These are phyloP conservation scores for Tulasnella sp. DNA, from an alignment of 768 basidiomycete species.

Conservation along the genomic window DNA sequence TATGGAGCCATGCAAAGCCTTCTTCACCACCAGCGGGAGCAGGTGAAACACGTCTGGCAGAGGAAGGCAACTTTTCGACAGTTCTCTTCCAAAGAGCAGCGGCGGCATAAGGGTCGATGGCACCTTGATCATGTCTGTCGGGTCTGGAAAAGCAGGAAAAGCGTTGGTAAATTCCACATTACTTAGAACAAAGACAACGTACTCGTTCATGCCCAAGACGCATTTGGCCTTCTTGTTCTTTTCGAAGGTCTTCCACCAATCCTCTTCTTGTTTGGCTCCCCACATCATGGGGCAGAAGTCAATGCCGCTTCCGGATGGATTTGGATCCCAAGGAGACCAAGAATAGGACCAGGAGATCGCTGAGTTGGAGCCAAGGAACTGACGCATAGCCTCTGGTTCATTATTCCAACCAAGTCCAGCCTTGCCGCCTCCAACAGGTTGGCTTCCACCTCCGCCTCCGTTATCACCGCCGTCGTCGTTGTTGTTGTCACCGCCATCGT, in stretches of 20 bases:
- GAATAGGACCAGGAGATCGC: conserved; percentile 42
- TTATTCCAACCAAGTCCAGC: conserved; percentile 58
- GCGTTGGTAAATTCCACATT: not conserved
- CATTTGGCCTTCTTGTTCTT: conserved; percentile 39
- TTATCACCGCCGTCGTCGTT: conserved; percentile 17
- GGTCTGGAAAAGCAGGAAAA: conserved; percentile 37
- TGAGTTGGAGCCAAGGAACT: not conserved
- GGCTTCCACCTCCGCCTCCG: conserved; percentile 6
- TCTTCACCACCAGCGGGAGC: conserved; percentile 47
- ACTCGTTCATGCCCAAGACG: conserved; percentile 68
- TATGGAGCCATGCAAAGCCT: conserved; percentile 51
- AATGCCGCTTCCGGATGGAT: conserved; percentile 32
- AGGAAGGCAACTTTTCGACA: conserved; percentile 41
- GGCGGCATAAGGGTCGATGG: conserved; percentile 40
- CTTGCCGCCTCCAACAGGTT: conserved; percentile 27
- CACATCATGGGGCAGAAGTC: conserved; percentile 56
- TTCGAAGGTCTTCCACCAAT: conserved; percentile 37
- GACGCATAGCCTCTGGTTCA: conserved; percentile 31
- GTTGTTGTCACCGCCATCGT: not conserved
- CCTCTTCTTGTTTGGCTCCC: conserved; percentile 39
- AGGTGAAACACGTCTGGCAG: conserved; percentile 51
- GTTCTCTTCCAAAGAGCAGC: conserved; percentile 46
- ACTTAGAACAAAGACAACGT: conserved; percentile 19
- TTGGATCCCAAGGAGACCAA: conserved; percentile 32
- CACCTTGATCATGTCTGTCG: conserved; percentile 47